These are phyloP conservation scores for Neonectria sp. DNA, from an alignment of 2,329 filamentous ascomycete genomes.

Conservation along the genomic window DNA sequence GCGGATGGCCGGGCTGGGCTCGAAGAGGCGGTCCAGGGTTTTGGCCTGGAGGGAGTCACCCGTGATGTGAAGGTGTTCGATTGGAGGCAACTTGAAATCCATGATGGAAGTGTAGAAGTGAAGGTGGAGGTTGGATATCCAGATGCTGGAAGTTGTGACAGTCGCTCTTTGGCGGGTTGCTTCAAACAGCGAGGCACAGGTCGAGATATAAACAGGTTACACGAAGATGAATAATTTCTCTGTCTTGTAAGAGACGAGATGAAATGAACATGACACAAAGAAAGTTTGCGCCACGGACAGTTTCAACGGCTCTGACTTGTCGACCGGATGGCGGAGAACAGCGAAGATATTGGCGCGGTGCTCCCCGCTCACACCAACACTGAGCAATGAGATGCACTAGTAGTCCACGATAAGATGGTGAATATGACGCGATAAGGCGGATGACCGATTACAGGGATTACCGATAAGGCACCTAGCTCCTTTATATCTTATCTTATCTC, in stretches of 20 bases:
- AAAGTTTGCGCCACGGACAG: not conserved
- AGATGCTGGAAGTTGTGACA: not conserved
- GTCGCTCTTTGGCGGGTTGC: constrained; percentile 1
- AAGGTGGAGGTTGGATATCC: not conserved
- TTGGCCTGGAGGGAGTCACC: constrained; percentile 67
- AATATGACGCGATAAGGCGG: constrained; percentile 14
- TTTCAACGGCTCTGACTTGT: constrained; percentile 5
- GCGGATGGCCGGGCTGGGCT: constrained; percentile 84
- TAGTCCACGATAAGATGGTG: constrained; percentile 31
- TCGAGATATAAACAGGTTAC: not conserved
- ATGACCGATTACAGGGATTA: not conserved
- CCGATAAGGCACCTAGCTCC: not conserved
- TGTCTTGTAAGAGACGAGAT: constrained; percentile 4
- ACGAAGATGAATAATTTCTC: not conserved
- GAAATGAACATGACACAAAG: constrained; percentile 7
- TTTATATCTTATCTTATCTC: constrained; percentile 46
- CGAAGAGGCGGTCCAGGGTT: constrained; percentile 86
- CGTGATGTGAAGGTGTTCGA: constrained; percentile 69
- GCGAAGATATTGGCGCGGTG: constrained; percentile 42
- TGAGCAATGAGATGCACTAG: not conserved
- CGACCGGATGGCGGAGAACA: constrained; percentile 44
- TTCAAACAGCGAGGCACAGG: not conserved
- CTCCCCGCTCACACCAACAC: constrained; percentile 37
- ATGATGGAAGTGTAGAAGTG: constrained; percentile 33
- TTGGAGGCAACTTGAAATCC: constrained; percentile 65